Percentiles rank a stretch among this genome's conserved stretches.
These are phyloP conservation scores for Saturnispora mendoncae DNA, from an alignment of 805 yeast species.

Conservation along the genomic window DNA sequence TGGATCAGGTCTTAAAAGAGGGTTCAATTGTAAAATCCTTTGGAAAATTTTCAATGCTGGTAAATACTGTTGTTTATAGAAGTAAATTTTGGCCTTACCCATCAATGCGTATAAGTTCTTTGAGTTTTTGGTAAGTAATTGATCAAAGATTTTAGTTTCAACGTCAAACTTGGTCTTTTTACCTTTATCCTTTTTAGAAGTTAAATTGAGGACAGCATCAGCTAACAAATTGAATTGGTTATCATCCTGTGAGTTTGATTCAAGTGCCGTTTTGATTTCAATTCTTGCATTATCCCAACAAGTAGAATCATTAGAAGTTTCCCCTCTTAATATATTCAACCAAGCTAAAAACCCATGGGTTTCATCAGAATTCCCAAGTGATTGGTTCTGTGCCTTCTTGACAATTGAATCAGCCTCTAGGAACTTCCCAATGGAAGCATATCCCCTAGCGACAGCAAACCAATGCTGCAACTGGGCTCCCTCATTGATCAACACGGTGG, in stretches of 20 bases:
- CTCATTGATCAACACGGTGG: constrained; percentile 72
- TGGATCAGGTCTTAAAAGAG: constrained; percentile 80
- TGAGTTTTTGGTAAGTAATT: constrained; percentile 43
- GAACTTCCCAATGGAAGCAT: constrained; percentile 50
- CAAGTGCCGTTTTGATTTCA: constrained; percentile 37
- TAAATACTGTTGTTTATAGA: constrained; percentile 61
- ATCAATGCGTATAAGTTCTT: constrained; percentile 67
- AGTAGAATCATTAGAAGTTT: constrained; percentile 17
- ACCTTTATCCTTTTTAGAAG: constrained; percentile 57
- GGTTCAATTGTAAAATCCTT: constrained; percentile 67
- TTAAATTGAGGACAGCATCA: constrained; percentile 52
- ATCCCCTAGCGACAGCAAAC: constrained; percentile 77
- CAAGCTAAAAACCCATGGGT: constrained; percentile 63
- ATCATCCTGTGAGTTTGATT: constrained; percentile 29
- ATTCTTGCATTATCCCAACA: constrained; percentile 24
- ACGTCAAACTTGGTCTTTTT: constrained; percentile 57
- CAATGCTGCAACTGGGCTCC: constrained; percentile 69
- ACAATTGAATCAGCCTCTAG: constrained; percentile 59
- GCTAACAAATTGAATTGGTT: constrained; percentile 49
- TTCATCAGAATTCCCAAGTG: constrained; percentile 37
- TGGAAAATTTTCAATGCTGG: constrained; percentile 78
- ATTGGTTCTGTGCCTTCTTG: constrained; percentile 45
- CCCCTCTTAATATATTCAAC: constrained; percentile 49
- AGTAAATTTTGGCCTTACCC: constrained; percentile 76
- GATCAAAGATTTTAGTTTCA: constrained; percentile 63